phyloP scores from a whole-genome alignment of 331 rosid genomes.

The Saraca asoca region DNA sequence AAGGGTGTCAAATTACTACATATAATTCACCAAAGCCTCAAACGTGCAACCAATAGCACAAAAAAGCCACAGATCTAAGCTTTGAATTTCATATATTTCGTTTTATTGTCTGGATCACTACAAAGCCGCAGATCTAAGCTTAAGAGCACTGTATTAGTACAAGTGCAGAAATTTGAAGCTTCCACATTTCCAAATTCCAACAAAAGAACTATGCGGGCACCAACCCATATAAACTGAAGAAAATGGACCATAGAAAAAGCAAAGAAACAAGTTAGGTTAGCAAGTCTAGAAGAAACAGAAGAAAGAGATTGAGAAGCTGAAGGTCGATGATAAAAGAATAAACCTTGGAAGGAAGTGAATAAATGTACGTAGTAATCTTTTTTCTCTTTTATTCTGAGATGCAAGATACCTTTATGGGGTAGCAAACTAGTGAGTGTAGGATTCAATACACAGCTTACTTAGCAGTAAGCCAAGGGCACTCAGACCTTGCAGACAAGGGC shows the following conservation, averaged over 20 bases:
- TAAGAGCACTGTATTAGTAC: not conserved
- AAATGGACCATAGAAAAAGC: constrained; percentile 24
- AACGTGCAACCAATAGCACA: not conserved
- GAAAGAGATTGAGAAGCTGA: constrained; percentile 28
- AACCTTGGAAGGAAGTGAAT: constrained; percentile 4
- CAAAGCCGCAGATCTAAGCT: not conserved
- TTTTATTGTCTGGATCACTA: not conserved
- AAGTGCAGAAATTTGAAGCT: constrained; percentile 3
- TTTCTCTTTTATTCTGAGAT: constrained; percentile 44
- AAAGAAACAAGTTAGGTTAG: constrained; percentile 25
- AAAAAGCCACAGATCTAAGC: constrained; percentile 18
- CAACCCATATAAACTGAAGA: constrained; percentile 10
- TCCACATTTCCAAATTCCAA: constrained; percentile 32
- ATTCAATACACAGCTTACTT: constrained; percentile 22
- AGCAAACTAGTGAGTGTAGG: constrained; percentile 20
- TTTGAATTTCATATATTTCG: constrained; percentile 12
- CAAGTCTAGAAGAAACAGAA: constrained; percentile 13
- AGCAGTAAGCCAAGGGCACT: constrained; percentile 37
- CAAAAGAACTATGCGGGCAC: constrained; percentile 20
- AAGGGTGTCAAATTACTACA: not conserved
- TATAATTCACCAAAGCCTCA: constrained; percentile 9
- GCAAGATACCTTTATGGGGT: constrained; percentile 37
- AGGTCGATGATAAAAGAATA: constrained; percentile 10
- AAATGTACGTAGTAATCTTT: constrained; percentile 36
- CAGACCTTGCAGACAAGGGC: constrained; percentile 51